Conservation (phyloP, 345 rosid species). For the Hibiscus syriacus region DNA sequence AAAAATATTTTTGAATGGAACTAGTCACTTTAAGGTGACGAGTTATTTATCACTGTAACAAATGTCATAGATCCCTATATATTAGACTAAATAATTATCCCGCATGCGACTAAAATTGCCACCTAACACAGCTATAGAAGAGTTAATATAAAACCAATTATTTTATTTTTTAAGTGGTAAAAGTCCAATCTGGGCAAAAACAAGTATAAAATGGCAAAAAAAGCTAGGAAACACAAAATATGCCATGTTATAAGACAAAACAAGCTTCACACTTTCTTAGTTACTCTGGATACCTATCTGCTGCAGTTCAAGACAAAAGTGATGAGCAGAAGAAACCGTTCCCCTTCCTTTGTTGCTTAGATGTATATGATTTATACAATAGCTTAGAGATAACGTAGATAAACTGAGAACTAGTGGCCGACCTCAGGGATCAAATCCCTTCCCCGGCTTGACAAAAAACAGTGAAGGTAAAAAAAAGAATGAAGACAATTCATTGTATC, state of each 20-base stretch:
- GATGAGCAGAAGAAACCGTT: neutral
- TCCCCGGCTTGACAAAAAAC: no score
- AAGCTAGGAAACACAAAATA: neutral
- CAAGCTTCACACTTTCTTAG: neutral
- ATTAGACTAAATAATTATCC: no score
- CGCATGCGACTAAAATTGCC: no score
- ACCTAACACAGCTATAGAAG: neutral
- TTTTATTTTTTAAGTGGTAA: neutral
- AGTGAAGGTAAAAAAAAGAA: neutral
- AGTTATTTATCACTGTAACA: no score
- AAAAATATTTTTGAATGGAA: no score
- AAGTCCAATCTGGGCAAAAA: no score
- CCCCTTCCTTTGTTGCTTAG: no score
- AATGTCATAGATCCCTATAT: no score
- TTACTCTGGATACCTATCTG: neutral
- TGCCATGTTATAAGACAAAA: neutral
- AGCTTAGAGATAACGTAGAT: neutral
- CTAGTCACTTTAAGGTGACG: no score
- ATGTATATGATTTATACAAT: no score
- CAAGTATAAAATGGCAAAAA: neutral
- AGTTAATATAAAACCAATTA: no score
- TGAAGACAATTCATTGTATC: neutral
- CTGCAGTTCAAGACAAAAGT: neutral
- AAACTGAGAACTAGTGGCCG: neutral
- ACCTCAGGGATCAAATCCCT: neutral